Base-by-base conservation (phyloP, 257 asterid species). In the Rauvolfia tetraphylla region DNA sequence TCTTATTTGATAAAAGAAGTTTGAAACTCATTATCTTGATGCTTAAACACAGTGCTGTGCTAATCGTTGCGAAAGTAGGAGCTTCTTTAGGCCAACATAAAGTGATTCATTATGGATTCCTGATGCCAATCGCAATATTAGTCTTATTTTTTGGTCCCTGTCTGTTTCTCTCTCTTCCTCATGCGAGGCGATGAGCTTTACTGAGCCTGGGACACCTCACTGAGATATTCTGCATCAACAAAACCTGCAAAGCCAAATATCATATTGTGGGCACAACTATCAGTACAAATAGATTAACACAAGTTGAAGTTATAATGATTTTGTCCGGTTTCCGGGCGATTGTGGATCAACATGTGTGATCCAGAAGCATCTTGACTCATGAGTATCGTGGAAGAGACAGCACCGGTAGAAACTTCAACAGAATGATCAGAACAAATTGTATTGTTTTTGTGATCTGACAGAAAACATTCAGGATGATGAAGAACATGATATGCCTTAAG, bases 271-370 rank as follows among this genome's bases (percentile, higher is more conserved):
- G 56, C 69, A 27, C 51, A 39, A 39, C 56, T 2, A 13, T 1
- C 25, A 8, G 48, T 34, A 56, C 36, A 20, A 36, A 17, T 36
- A 56, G 49, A 39, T 58, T 74, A 58, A 39, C 23, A 34, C 44
- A 74, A 42, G 31, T 59, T 59, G 71, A 44, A 27, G 58, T 20
- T 58, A 51, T 27, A 59, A 74, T 59, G 17, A 58, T 74, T 74
- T 74, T 58, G 77, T 74, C 70, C 38, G 14, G n/a, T 74, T 14
- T 41, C 17, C 29, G n/a, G 56, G 7, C 65, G 25, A 54, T 54
- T 2, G 10, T 13, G 27, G 36, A 39, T 14, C 56, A 57, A 17
- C 56, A 38, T 73, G 59, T 34, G 56, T n/a, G 54, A 23, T 57
- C 14, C 69, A 57, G 53, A 73, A 56, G 77, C 56, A 38, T 67